A percentile compares a stretch with the other conserved stretches of the same genome.
phyloP scores from a whole-genome alignment of 2,329 filamentous ascomycete species.

The Fusarium palustre region DNA sequence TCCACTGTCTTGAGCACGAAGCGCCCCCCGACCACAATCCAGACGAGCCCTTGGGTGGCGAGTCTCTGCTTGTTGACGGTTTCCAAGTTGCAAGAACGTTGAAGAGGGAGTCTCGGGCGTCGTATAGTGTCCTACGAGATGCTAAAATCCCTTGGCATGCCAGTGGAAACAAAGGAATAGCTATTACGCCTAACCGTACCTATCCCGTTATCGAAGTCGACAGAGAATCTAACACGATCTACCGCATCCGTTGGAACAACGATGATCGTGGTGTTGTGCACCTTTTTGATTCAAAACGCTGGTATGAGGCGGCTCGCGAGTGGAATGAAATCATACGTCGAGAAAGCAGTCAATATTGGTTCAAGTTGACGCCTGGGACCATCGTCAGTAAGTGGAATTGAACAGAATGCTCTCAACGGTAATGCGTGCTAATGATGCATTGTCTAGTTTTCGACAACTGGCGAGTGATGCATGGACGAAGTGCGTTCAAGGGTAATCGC shows the following conservation, averaged over 20 bases:
- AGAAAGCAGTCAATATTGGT: slow-evolving; percentile 77
- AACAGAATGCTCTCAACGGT: not conserved
- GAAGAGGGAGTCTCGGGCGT: slow-evolving; percentile 61
- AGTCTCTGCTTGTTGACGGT: slow-evolving; percentile 86
- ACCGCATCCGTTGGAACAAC: slow-evolving; percentile 90
- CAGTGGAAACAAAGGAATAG: slow-evolving; percentile 88
- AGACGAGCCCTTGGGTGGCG: slow-evolving; percentile 69
- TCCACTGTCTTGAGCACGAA: slow-evolving; percentile 84
- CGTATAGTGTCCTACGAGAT: slow-evolving; percentile 68
- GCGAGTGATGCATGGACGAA: slow-evolving; percentile 89
- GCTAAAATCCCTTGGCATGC: slow-evolving; percentile 80
- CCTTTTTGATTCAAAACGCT: slow-evolving; percentile 58
- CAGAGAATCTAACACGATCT: slow-evolving; percentile 54
- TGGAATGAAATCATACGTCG: slow-evolving; percentile 78
- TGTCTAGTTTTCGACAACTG: slow-evolving; percentile 90
- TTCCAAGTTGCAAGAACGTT: slow-evolving; percentile 78
- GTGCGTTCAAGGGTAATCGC: slow-evolving; percentile 83
- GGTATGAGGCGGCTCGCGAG: slow-evolving; percentile 84
- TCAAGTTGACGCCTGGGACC: slow-evolving; percentile 82
- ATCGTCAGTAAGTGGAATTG: slow-evolving; percentile 72
- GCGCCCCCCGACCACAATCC: slow-evolving; percentile 54
- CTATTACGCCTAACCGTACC: slow-evolving; percentile 76
- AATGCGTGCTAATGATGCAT: slow-evolving; percentile 27
- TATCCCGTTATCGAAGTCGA: slow-evolving; percentile 78
- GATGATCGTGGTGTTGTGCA: slow-evolving; percentile 80